These are phyloP conservation scores for Cetradonia linearis DNA, from an alignment of 495 filamentous ascomycete species.

Conservation along the genomic window DNA sequence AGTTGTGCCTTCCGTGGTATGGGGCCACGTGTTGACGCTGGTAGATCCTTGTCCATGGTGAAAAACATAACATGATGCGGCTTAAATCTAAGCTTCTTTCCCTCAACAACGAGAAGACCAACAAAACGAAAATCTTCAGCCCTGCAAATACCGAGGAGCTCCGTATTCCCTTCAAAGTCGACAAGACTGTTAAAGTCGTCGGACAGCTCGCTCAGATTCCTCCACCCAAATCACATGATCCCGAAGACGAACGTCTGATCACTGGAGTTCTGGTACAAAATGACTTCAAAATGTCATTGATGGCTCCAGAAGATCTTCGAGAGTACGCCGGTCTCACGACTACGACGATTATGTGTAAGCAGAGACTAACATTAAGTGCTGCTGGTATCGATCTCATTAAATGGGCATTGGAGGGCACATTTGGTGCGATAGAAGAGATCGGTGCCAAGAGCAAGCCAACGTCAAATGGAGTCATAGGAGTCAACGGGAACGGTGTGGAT, in stretches of 20 bases:
- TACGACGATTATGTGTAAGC: conserved; percentile 83
- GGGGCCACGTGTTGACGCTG: conserved; percentile 23
- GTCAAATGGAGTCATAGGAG: conserved; percentile 30
- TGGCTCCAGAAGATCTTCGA: conserved; percentile 89
- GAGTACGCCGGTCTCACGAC: conserved; percentile 95
- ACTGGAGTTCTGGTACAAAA: conserved; percentile 90
- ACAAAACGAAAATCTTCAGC: conserved; percentile 80
- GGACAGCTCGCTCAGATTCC: conserved; percentile 78
- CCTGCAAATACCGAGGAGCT: conserved; percentile 92
- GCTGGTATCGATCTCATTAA: conserved; percentile 83
- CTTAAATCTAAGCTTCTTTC: conserved; percentile 90
- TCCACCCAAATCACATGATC: conserved; percentile 41
- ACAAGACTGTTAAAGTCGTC: conserved; percentile 93
- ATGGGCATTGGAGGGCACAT: conserved; percentile 91
- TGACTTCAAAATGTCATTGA: conserved; percentile 89
- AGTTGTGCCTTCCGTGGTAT: conserved; percentile 29
- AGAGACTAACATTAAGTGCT: conserved; percentile 71
- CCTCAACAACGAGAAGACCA: conserved; percentile 67
- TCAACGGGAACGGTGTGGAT: conserved; percentile 35
- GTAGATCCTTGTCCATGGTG: conserved; percentile 90
- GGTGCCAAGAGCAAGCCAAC: conserved; percentile 33
- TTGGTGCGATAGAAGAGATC: conserved; percentile 72
- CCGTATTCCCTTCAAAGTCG: conserved; percentile 89
- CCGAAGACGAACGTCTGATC: conserved; percentile 49
- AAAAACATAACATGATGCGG: conserved; percentile 96